These are phyloP conservation scores for Plasmodium reichenowi DNA, from an alignment of 169 alveolate species.

Conservation along the genomic window DNA sequence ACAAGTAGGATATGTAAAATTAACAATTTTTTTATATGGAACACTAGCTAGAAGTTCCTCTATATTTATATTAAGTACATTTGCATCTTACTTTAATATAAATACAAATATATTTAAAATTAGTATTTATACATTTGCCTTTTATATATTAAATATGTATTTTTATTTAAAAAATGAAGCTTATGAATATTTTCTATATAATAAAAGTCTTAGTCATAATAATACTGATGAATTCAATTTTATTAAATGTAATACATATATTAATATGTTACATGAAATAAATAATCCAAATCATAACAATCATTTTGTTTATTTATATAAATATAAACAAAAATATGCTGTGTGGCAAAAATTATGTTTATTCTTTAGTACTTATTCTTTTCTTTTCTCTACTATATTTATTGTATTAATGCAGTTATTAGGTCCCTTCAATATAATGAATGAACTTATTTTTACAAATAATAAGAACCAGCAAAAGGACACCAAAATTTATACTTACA, in stretches of 20 bases:
- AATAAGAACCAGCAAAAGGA: not conserved
- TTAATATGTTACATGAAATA: constrained; percentile 34
- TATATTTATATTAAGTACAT: constrained; percentile 63
- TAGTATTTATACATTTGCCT: constrained; percentile 33
- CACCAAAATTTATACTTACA: constrained; percentile 40
- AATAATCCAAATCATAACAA: not conserved
- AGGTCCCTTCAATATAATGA: constrained; percentile 52
- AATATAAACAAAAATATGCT: constrained; percentile 6
- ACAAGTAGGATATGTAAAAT: constrained; percentile 47
- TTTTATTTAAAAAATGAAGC: constrained; percentile 67
- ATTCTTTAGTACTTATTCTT: constrained; percentile 64
- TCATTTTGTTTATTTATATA: not conserved
- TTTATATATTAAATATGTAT: constrained; percentile 66
- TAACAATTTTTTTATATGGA: constrained; percentile 60
- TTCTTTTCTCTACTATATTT: constrained; percentile 65
- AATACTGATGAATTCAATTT: constrained; percentile 12
- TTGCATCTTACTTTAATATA: constrained; percentile 70
- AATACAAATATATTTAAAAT: constrained; percentile 53
- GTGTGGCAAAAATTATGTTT: constrained; percentile 74
- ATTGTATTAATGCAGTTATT: constrained; percentile 67
- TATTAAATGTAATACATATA: constrained; percentile 65
- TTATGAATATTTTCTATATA: constrained; percentile 41
- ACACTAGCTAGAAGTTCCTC: constrained; percentile 72
- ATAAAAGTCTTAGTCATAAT: not conserved
- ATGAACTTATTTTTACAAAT: not conserved